Evolutionary conservation across 495 filamentous ascomycete genomes (phyloP).

Genomic region (Penicillium argentinense): DNA sequence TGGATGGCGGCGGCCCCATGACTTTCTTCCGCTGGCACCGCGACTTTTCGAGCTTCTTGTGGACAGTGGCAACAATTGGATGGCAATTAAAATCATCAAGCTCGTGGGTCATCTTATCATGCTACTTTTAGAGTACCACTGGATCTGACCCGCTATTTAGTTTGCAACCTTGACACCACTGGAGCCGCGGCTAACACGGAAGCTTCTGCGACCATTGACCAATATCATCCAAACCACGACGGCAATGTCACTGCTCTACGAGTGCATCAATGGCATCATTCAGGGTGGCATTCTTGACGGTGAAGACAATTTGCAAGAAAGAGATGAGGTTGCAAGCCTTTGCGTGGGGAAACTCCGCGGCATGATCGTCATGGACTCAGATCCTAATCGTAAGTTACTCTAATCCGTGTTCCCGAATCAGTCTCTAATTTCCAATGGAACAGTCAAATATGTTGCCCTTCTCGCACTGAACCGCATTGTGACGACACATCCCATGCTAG

Average conservation of each 20-base stretch:
- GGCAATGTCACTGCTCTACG: constrained; percentile 95
- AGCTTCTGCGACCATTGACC: constrained; percentile 91
- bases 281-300: constrained; percentile 89
- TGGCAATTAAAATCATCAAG: constrained; percentile 99
- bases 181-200: constrained; percentile 86
- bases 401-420: neutral
- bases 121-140: neutral
- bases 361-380: constrained; percentile 89
- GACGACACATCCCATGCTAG: constrained; percentile 79
- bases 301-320: constrained; percentile 70
- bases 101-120: constrained; percentile 56
- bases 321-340: constrained; percentile 88
- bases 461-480: constrained; percentile 94
- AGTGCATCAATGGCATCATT: constrained; percentile 98
- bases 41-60: constrained; percentile 89
- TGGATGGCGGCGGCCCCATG: constrained; percentile 88
- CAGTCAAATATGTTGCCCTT: constrained; percentile 96
- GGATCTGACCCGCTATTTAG: constrained; percentile 51
- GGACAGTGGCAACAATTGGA: constrained; percentile 97
- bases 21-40: constrained; percentile 90
- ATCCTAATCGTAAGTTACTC: constrained; percentile 74
- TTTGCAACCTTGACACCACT: constrained; percentile 94
- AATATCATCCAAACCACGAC: constrained; percentile 90
- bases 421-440: constrained; percentile 1
- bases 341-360: constrained; percentile 91